Base-by-base conservation (phyloP, 2,329 filamentous ascomycete species). In the Fusarium aywerte region DNA sequence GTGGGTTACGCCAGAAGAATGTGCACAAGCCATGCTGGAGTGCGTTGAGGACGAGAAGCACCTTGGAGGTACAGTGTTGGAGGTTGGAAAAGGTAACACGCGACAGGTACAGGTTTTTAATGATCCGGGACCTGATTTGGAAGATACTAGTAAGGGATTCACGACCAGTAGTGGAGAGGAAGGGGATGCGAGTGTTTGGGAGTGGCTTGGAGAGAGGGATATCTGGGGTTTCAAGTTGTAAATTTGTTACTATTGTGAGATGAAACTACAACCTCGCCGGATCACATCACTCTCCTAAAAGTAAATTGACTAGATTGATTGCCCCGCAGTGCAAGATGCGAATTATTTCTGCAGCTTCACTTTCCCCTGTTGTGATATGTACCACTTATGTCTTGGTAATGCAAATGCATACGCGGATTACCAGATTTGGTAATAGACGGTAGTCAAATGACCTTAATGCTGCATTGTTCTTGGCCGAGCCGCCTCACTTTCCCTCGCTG, bases 21-120 rank as follows among this genome's bases (percentile, higher is more conserved):
- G 83, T 0, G 82, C 82, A 3, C 65, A 77, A 32, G 80, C 77
- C 0, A 84, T 84, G 82, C 58, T 83, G 15, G 66, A 71, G 12
- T 76, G 79, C 11, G 70, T 80, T 2, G 75, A 80, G 62, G 72
- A 74, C 3, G 73, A 73, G 0, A 67, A 74, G 2, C 52, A 79
- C 15, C 65, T 70, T 2, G 80, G 80, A 6, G 82, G 82, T 0
- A 80, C 80, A 0, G 70, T 84, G 2, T 50, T 83, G 2, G 82
- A 84, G 63, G 75, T 83, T 16, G 79, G 76, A 0, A 74, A 73
- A 40, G 55, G 69, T 0, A 60, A 65, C 7, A 73, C 75, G 2
- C 73, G 81, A 1, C 52, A 69, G 18, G 79, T 83, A 9, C 55
- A 70, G 21, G 42, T 57, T 0, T 74, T 76, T 7, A 78, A 81